These are phyloP conservation scores for Pistacia atlantica DNA, from an alignment of 345 rosid genomes.

Conservation along the genomic window DNA sequence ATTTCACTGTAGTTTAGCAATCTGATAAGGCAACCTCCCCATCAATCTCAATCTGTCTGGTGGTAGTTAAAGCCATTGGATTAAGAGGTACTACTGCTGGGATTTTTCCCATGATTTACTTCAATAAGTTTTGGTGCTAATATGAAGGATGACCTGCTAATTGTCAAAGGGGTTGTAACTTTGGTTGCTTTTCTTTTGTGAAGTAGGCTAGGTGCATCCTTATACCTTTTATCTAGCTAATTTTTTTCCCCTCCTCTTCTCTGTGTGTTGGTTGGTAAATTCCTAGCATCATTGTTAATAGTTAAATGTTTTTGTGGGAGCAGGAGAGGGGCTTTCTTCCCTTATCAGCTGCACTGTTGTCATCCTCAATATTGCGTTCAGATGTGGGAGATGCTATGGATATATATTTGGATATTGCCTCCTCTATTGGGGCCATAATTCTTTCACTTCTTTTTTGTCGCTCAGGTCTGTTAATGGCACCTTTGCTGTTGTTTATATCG, in stretches of 20 bases:
- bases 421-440: conserved; percentile 73
- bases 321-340: conserved; percentile 99
- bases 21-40: not conserved
- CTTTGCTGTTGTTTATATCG: not conserved
- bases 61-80: not conserved
- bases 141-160: not conserved
- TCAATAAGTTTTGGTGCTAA: not conserved
- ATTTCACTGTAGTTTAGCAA: not conserved
- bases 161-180: not conserved
- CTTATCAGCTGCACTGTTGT: conserved; percentile 89
- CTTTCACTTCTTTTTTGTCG: conserved; percentile 81
- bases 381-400: conserved; percentile 56
- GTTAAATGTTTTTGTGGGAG: conserved; percentile 34
- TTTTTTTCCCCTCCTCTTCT: not conserved
- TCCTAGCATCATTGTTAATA: conserved; percentile 14
- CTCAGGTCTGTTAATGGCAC: conserved; percentile 53
- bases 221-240: not conserved
- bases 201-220: not conserved
- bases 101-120: not conserved
- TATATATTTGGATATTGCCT: conserved; percentile 58
- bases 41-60: not conserved
- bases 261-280: conserved; percentile 1
- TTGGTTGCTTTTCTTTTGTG: not conserved
- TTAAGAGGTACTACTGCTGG: not conserved
- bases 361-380: conserved; percentile 60